Evolutionary conservation across 441 rosid genomes (phyloP).

Genomic region (Lepidium campestre): DNA sequence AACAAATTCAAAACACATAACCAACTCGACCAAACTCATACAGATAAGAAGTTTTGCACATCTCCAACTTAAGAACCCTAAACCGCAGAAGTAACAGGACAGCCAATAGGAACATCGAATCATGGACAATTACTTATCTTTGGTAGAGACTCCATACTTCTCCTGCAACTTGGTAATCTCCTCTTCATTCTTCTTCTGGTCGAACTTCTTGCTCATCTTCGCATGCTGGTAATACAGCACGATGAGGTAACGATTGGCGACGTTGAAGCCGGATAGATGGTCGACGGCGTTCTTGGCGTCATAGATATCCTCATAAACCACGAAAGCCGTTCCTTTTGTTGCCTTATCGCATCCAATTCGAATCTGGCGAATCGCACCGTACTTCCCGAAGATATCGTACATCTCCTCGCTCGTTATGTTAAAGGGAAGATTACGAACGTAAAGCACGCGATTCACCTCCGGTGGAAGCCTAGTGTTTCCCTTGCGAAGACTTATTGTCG

Average conservation of each 20-base stretch:
- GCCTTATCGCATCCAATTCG: constrained; percentile 82
- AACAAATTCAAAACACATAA: not conserved
- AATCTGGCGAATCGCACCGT: constrained; percentile 93
- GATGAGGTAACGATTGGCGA: constrained; percentile 83
- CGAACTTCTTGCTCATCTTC: constrained; percentile 97
- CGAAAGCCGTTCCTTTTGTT: constrained; percentile 90
- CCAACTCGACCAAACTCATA: not conserved
- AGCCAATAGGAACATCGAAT: not conserved
- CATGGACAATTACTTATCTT: constrained; percentile 57
- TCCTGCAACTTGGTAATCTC: constrained; percentile 88
- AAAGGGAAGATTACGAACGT: constrained; percentile 93
- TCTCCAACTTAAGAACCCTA: constrained; percentile 11
- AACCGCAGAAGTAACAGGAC: not conserved
- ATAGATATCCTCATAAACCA: constrained; percentile 91
- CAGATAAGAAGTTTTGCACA: not conserved
- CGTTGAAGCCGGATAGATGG: constrained; percentile 95
- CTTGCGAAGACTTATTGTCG: constrained; percentile 73
- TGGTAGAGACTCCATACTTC: constrained; percentile 89
- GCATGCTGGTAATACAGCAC: constrained; percentile 89
- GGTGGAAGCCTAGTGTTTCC: constrained; percentile 88
- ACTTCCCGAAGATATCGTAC: constrained; percentile 97
- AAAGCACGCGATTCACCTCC: constrained; percentile 85
- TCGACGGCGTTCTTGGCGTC: constrained; percentile 96
- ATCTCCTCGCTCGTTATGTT: constrained; percentile 98
- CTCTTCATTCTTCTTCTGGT: constrained; percentile 91